Evolutionary conservation across 352 stramenopile genomes (phyloP).

Genomic region (Pythium brachiatum): DNA sequence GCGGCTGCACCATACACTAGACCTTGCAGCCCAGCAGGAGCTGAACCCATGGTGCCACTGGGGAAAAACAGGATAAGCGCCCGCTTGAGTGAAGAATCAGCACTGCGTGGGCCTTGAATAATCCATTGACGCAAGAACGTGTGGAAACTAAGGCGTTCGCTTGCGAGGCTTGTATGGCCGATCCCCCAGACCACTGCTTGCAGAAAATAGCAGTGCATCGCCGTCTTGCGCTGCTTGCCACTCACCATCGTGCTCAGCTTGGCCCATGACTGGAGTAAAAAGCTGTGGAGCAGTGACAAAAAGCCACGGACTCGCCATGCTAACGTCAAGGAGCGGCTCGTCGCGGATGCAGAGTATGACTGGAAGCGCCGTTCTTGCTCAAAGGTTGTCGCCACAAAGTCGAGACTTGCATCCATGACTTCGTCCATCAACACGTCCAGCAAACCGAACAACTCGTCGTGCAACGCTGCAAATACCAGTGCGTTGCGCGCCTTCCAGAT

Average conservation of each 20-base stretch:
- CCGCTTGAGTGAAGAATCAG: slow-evolving; percentile 55
- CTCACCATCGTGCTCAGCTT: slow-evolving; percentile 59
- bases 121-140: slow-evolving; percentile 59
- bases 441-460: slow-evolving; percentile 36
- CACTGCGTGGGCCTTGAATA: slow-evolving; percentile 39
- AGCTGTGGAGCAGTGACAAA: slow-evolving; percentile 50
- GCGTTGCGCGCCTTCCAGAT: slow-evolving; percentile 43
- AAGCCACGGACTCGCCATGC: slow-evolving; percentile 26
- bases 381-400: slow-evolving; percentile 49
- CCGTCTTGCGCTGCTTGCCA: slow-evolving; percentile 55
- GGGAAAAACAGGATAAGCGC: slow-evolving; percentile 54
- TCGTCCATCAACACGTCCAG: slow-evolving; percentile 45
- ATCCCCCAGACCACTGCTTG: slow-evolving; percentile 75
- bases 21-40: slow-evolving; percentile 3
- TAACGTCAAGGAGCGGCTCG: background rate
- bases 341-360: background rate
- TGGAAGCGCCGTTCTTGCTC: slow-evolving; percentile 3
- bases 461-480: slow-evolving; percentile 29
- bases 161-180: slow-evolving; percentile 38
- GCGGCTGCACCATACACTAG: background rate
- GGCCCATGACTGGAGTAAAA: slow-evolving; percentile 43
- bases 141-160: slow-evolving; percentile 64
- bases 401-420: slow-evolving; percentile 36
- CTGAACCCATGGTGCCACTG: slow-evolving; percentile 29
- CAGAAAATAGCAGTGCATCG: slow-evolving; percentile 63